Percentiles rank a stretch among this genome's conserved stretches.
phyloP scores from a whole-genome alignment of 164 flowering plant genomes.

The Akebia trifoliata region DNA sequence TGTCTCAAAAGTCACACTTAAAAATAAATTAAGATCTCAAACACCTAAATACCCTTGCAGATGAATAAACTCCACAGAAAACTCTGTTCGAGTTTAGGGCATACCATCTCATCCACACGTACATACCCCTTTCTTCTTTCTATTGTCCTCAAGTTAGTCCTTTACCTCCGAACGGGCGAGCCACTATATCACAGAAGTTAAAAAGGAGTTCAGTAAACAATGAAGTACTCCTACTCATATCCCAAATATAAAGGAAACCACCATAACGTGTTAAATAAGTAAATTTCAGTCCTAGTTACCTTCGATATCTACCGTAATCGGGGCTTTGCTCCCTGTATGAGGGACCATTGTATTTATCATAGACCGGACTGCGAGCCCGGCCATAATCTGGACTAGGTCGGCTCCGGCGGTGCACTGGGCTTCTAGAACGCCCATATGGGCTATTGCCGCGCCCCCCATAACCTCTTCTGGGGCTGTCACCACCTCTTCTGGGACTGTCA shows the following conservation, averaged over 20 bases:
- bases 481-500: constrained; percentile 53
- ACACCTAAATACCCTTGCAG: no score
- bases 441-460: constrained; percentile 25
- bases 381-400: constrained; percentile 37
- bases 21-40: no score
- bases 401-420: constrained; percentile 24
- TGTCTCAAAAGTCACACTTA: no score
- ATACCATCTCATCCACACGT: no score
- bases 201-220: no score
- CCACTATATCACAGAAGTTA: not conserved
- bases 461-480: constrained; percentile 49
- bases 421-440: constrained; percentile 25
- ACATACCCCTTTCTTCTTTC: no score
- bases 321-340: constrained; percentile 13
- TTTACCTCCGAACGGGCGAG: constrained; percentile 4
- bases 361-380: constrained; percentile 33
- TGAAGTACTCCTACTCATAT: not conserved
- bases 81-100: no score
- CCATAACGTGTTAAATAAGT: not conserved
- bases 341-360: constrained; percentile 29
- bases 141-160: no score
- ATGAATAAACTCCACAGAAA: no score
- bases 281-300: constrained; percentile 1
- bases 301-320: constrained; percentile 7
- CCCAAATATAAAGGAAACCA: no score